Conservation (phyloP, 441 rosid species). For the Corymbia citriodora region DNA sequence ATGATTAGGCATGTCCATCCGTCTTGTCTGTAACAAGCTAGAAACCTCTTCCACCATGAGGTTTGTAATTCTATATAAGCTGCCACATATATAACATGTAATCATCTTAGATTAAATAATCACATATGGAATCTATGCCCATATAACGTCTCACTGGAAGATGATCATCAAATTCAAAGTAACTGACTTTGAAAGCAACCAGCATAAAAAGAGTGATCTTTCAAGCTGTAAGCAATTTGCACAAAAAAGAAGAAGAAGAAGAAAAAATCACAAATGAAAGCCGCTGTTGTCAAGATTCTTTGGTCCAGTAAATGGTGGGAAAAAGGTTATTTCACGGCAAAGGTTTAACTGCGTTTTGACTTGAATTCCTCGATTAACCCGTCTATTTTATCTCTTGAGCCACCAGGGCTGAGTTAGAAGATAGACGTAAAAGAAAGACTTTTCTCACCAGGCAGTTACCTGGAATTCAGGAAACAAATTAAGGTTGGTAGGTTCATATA, state of each 20-base stretch:
- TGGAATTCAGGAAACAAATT: too few relatives aligned
- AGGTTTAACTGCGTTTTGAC: neutral
- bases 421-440: neutral
- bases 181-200: neutral
- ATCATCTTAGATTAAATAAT: neutral
- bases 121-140: neutral
- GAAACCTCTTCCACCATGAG: neutral
- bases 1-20: neutral
- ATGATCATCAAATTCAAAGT: neutral
- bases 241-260: too few relatives aligned
- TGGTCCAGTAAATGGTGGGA: neutral
- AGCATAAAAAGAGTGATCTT: neutral
- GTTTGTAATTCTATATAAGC: neutral
- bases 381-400: neutral
- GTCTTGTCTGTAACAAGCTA: neutral
- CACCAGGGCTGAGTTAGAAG: neutral
- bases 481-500: neutral
- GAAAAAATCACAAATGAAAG: fast-evolving
- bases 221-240: neutral
- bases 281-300: neutral
- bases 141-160: neutral
- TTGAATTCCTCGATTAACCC: neutral
- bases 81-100: neutral
- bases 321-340: neutral
- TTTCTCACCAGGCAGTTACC: neutral